phyloP scores from a whole-genome alignment of 192 early-diverging fungal species.

The Backusella tuberculispora region DNA sequence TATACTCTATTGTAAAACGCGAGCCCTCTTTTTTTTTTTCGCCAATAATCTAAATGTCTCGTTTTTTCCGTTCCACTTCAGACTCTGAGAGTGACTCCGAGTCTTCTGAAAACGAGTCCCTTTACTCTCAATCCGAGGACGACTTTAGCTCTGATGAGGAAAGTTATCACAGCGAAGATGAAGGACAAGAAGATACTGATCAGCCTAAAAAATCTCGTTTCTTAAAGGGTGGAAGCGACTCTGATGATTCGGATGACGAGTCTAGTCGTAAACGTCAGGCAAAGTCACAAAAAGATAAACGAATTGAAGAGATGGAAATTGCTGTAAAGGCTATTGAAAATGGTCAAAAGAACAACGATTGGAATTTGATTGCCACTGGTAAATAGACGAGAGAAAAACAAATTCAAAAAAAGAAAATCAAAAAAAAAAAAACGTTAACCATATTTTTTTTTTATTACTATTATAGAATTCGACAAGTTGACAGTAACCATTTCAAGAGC shows the following conservation, averaged over 20 bases:
- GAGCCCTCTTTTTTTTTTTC: background rate
- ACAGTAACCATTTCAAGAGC: slow-evolving; percentile 70
- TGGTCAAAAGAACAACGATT: slow-evolving; percentile 87
- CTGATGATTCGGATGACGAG: slow-evolving; percentile 55
- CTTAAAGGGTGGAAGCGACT: slow-evolving; percentile 47
- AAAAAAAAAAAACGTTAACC: background rate
- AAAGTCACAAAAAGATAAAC: slow-evolving; percentile 85
- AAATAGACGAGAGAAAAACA: no score
- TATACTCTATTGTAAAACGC: background rate
- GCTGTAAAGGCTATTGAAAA: slow-evolving; percentile 70
- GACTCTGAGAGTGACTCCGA: slow-evolving; percentile 67
- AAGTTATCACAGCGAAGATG: slow-evolving; percentile 34
- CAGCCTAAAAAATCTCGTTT: slow-evolving; percentile 40
- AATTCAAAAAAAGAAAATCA: slow-evolving; percentile 5
- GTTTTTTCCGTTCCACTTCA: slow-evolving; percentile 80
- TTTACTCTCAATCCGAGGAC: slow-evolving; percentile 30
- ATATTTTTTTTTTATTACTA: background rate
- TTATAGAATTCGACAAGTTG: slow-evolving; percentile 86
- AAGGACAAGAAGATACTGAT: slow-evolving; percentile 53
- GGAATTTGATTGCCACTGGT: slow-evolving; percentile 83
- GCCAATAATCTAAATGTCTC: slow-evolving; percentile 64
- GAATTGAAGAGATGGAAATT: slow-evolving; percentile 79
- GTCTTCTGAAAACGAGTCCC: slow-evolving; percentile 57
- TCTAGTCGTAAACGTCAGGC: slow-evolving; percentile 78
- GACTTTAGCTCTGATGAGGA: slow-evolving; percentile 25